Evolutionary conservation across 2,329 filamentous ascomycete genomes (phyloP).

Genomic region (Sclerotinia trifoliorum): DNA sequence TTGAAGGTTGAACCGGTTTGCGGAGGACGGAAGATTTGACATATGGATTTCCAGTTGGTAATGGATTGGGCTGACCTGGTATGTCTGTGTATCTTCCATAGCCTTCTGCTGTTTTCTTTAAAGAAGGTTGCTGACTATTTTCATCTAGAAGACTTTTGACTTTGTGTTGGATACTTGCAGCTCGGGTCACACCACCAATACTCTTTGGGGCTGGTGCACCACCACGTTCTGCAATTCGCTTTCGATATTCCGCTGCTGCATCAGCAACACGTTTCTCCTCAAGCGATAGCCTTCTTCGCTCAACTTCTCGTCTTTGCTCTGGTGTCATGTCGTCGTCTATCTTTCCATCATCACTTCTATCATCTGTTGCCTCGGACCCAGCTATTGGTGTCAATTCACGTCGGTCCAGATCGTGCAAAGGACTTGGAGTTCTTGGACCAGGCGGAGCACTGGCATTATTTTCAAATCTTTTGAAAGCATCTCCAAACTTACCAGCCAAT

Average conservation of each 20-base stretch:
- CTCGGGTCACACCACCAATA: slow-evolving; percentile 61
- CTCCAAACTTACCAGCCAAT: slow-evolving; percentile 84
- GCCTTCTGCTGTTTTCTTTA: slow-evolving; percentile 75
- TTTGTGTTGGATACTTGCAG: slow-evolving; percentile 86
- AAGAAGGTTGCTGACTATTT: slow-evolving; percentile 59
- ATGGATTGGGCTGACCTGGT: slow-evolving; percentile 24
- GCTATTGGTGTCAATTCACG: slow-evolving; percentile 63
- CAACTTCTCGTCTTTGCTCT: slow-evolving; percentile 86
- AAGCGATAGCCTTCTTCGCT: slow-evolving; percentile 75
- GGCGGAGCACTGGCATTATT: slow-evolving; percentile 42
- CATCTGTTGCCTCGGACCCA: slow-evolving; percentile 71
- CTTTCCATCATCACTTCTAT: slow-evolving; percentile 64
- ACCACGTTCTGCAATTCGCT: slow-evolving; percentile 65
- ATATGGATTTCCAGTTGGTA: slow-evolving; percentile 33
- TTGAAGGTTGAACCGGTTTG: slow-evolving; percentile 46
- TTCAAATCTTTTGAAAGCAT: slow-evolving; percentile 92
- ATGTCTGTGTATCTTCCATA: slow-evolving; percentile 81
- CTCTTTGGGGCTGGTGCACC: slow-evolving; percentile 51
- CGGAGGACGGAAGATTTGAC: slow-evolving; percentile 38
- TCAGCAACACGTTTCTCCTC: slow-evolving; percentile 89
- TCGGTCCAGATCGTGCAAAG: slow-evolving; percentile 43
- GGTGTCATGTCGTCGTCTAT: slow-evolving; percentile 72
- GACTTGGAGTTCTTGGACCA: slow-evolving; percentile 48
- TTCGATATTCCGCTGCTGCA: slow-evolving; percentile 84
- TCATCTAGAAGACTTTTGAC: slow-evolving; percentile 84